A percentile compares a stretch with the other conserved stretches of the same genome.
These are phyloP conservation scores for Setomelanomma holmii DNA, from an alignment of 2,329 filamentous ascomycete genomes.

Conservation along the genomic window DNA sequence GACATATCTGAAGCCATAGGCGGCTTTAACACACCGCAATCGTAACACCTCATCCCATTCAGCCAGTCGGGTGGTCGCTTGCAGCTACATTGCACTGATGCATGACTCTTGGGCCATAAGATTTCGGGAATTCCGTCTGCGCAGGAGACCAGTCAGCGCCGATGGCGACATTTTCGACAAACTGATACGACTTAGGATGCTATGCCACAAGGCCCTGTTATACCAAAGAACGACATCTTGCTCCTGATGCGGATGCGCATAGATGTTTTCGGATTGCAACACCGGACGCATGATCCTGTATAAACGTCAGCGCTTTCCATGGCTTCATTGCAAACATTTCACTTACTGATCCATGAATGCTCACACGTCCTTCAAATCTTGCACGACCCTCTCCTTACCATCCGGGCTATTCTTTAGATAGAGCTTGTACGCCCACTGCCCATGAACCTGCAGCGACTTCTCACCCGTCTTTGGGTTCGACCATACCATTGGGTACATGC, in stretches of 20 bases:
- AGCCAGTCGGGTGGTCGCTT: constrained; percentile 13
- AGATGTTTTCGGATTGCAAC: constrained; percentile 15
- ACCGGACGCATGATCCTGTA: constrained; percentile 12
- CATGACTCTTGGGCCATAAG: constrained; percentile 17
- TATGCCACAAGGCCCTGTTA: constrained; percentile 19
- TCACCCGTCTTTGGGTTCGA: constrained; percentile 15
- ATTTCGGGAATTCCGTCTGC: constrained; percentile 17
- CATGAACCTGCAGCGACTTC: constrained; percentile 15
- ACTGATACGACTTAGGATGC: constrained; percentile 22
- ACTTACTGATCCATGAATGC: neutral
- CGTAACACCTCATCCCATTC: too few relatives aligned
- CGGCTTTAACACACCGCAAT: too few relatives aligned
- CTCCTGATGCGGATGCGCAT: constrained; percentile 18
- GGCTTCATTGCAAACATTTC: neutral
- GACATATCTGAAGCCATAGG: too few relatives aligned
- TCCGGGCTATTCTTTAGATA: neutral
- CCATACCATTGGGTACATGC: constrained; percentile 18
- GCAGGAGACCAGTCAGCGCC: neutral
- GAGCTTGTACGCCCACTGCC: constrained; percentile 4
- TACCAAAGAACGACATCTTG: constrained; percentile 22
- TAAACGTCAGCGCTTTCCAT: neutral
- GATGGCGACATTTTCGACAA: too few relatives aligned
- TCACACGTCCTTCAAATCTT: neutral
- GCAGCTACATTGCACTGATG: constrained; percentile 20
- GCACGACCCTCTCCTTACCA: neutral